Percentiles rank a stretch among this genome's conserved stretches.
These are phyloP conservation scores for Hypholoma sublateritium DNA, from an alignment of 768 basidiomycete species.

Conservation along the genomic window DNA sequence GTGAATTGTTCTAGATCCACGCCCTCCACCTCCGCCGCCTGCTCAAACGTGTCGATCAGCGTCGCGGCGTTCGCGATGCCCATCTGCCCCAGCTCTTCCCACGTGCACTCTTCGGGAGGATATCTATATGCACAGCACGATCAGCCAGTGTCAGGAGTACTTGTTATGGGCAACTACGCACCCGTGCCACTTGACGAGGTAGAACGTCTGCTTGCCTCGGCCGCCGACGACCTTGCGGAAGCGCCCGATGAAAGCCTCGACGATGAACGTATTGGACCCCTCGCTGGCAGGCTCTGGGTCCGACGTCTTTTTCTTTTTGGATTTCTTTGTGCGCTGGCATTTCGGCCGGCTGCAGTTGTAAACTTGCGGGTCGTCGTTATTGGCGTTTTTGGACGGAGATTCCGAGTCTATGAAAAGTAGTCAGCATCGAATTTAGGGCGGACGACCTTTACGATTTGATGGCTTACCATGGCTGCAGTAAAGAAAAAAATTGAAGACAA, in stretches of 20 bases:
- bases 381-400: neutral
- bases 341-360: conserved; percentile 1
- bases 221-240: conserved; percentile 24
- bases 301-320: conserved; percentile 6
- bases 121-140: conserved; percentile 26
- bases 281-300: conserved; percentile 7
- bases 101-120: conserved; percentile 30
- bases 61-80: conserved; percentile 19
- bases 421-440: neutral
- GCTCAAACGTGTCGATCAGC: conserved; percentile 31
- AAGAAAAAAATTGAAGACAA: neutral
- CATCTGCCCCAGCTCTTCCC: conserved; percentile 33
- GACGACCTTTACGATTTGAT: neutral
- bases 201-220: conserved; percentile 20
- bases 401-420: neutral
- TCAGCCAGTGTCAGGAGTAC: neutral
- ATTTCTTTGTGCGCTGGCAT: neutral
- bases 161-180: conserved; percentile 15
- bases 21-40: conserved; percentile 26
- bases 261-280: conserved; percentile 21
- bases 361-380: neutral
- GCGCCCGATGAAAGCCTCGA: conserved; percentile 36
- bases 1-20: conserved; percentile 23
- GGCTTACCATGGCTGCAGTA: neutral
- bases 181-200: conserved; percentile 44